Conservation (phyloP, 305 asterid genomes). For the Fraxinus platypoda region DNA sequence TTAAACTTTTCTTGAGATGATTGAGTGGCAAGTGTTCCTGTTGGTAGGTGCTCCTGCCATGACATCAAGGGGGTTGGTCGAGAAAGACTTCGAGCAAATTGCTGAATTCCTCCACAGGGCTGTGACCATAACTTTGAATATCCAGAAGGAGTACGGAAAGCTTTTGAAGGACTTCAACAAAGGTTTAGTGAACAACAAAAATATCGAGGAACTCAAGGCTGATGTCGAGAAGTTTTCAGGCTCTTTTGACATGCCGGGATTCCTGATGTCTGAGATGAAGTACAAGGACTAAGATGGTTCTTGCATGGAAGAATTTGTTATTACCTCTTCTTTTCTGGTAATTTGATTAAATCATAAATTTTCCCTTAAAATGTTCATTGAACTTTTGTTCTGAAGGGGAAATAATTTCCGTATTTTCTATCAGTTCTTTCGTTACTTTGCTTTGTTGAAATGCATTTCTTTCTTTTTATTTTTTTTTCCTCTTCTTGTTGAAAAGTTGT, state of each 20-base stretch:
- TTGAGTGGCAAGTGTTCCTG: background rate
- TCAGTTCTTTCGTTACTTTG: background rate
- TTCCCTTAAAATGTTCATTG: background rate
- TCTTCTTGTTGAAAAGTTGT: background rate
- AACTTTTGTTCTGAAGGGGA: background rate
- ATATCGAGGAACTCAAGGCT: constrained; percentile 75
- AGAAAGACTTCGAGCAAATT: constrained; percentile 91
- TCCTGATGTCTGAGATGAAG: constrained; percentile 85
- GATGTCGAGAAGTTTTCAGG: constrained; percentile 76
- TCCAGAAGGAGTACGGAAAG: constrained; percentile 86
- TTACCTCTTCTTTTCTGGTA: background rate
- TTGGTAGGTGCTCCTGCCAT: constrained; percentile 86
- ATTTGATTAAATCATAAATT: background rate
- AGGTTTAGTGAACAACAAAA: constrained; percentile 78
- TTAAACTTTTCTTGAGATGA: background rate
- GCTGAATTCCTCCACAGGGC: constrained; percentile 90
- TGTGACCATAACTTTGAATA: constrained; percentile 62
- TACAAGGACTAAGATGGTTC: constrained; percentile 50
- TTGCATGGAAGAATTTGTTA: background rate
- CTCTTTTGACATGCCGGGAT: constrained; percentile 90
- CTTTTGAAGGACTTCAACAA: constrained; percentile 85
- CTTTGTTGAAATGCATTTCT: background rate
- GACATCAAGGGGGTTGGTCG: constrained; percentile 95
- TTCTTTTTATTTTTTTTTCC: background rate
- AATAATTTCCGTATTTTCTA: background rate